Conservation (phyloP, 257 asterid genomes). For the Primulina tabacum region DNA sequence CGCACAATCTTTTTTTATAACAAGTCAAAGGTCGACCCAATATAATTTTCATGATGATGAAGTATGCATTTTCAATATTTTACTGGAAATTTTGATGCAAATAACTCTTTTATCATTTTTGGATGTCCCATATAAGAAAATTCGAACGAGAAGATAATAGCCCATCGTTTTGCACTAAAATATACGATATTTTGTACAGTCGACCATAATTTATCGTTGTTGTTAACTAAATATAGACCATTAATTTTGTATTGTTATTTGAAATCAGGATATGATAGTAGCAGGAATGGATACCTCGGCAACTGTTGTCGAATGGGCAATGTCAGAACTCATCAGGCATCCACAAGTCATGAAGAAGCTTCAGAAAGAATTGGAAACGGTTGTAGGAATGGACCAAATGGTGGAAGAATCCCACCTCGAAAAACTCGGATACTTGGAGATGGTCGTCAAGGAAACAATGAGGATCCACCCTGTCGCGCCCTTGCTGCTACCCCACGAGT, state of each 20-base stretch:
- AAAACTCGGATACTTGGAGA: slow-evolving; percentile 31
- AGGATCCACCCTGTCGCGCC: slow-evolving; percentile 39
- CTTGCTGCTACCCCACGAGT: slow-evolving; percentile 31
- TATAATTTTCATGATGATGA: too few species aligned
- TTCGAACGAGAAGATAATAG: too few species aligned
- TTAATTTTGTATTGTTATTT: background rate
- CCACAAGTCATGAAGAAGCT: slow-evolving; percentile 37
- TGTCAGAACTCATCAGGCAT: slow-evolving; percentile 37
- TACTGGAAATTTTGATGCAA: too few species aligned
- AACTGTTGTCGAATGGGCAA: slow-evolving; percentile 34
- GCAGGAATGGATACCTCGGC: slow-evolving; percentile 42
- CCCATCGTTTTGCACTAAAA: too few species aligned
- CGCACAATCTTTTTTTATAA: too few species aligned
- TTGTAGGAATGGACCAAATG: slow-evolving; percentile 27
- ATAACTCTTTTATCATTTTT: too few species aligned
- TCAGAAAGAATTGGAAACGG: slow-evolving; percentile 27
- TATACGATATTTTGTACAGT: too few species aligned
- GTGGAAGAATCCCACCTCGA: slow-evolving; percentile 39
- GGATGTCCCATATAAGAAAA: too few species aligned
- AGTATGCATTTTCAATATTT: too few species aligned
- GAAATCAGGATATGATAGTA: slow-evolving; percentile 32
- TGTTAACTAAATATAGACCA: too few species aligned
- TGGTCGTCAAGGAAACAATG: slow-evolving; percentile 31
- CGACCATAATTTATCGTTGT: too few species aligned
- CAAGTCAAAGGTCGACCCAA: too few species aligned